Evolutionary conservation across 176 grass and related monocot species (phyloP).

Genomic region (Bolboschoenus planiculmis): DNA sequence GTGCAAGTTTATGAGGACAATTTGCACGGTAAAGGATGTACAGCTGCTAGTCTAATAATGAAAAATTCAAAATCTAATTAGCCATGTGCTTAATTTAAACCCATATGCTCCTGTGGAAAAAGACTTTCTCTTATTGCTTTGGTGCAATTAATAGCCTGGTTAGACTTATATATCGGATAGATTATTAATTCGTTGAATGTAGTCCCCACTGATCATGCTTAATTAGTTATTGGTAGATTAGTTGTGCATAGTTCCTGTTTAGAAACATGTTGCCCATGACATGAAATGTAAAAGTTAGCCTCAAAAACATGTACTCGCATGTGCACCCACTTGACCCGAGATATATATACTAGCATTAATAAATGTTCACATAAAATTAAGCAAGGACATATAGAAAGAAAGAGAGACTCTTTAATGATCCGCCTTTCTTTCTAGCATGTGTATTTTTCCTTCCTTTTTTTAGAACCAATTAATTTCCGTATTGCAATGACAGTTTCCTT

Average conservation of each 20-base stretch:
- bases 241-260: neutral
- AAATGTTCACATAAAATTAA: neutral
- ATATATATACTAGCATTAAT: neutral
- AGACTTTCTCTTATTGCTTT: neutral
- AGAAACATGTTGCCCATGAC: neutral
- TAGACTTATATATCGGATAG: neutral
- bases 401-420: too few species aligned
- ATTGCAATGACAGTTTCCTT: neutral
- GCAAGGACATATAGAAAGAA: neutral
- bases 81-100: neutral
- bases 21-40: neutral
- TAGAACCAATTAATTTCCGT: neutral
- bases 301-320: neutral
- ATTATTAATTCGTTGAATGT: neutral
- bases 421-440: neutral
- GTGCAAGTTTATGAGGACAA: neutral
- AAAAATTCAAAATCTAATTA: neutral
- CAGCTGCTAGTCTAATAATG: neutral
- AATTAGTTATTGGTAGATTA: neutral
- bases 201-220: neutral
- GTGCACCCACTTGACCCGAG: neutral
- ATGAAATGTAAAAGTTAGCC: neutral
- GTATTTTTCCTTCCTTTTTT: neutral
- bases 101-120: neutral
- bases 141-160: neutral